Base-by-base conservation (phyloP, 139 green algal genomes). In the Gonium pectorale region DNA sequence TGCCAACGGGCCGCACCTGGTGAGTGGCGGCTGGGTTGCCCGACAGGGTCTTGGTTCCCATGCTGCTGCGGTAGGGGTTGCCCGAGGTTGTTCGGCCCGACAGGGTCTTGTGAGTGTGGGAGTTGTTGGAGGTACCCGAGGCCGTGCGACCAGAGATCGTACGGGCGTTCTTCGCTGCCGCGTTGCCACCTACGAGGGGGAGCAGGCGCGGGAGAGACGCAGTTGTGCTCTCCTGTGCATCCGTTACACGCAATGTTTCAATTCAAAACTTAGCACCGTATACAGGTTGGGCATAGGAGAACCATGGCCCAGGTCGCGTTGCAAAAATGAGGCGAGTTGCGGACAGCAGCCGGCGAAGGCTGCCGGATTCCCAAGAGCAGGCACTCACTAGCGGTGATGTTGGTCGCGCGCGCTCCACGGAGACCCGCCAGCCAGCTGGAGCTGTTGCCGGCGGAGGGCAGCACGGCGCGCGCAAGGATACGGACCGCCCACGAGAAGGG, bases 351-450 rank as follows among this genome's bases (percentile, higher is more conserved):
- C n/a, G n/a, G n/a, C n/a, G n/a, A n/a, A n/a, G n/a, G n/a, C n/a
- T n/a, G n/a, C n/a, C n/a, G n/a, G n/a, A n/a, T n/a, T n/a, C n/a
- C n/a, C n/a, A n/a, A n/a, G n/a, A n/a, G n/a, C n/a, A n/a, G n/a
- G n/a, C n/a, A n/a, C n/a, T n/a, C n/a, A n/a, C n/a, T n/a, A n/a
- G 72, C 72, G 63, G 62, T 74, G 62, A 83, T 83, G 31, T 73
- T 49, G 77, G 43, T 54, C 5, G 77, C 77, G 21, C 77, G 77
- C 31, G 29, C 49, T 43, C 77, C 77, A 3, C 77, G 77, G 31
- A 83, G 62, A 17, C 77, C 77, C 5, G 77, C 77, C n/a, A 83
- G 77, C 77, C 77, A 83, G 60, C 40, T 33, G 54, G 77, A 73
- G 0, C 29, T 46, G 60, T 21, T 59, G 56, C 38, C 54, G 29